Evolutionary conservation across 768 basidiomycete genomes (phyloP).

Genomic region (Melanogaster broomeanus): DNA sequence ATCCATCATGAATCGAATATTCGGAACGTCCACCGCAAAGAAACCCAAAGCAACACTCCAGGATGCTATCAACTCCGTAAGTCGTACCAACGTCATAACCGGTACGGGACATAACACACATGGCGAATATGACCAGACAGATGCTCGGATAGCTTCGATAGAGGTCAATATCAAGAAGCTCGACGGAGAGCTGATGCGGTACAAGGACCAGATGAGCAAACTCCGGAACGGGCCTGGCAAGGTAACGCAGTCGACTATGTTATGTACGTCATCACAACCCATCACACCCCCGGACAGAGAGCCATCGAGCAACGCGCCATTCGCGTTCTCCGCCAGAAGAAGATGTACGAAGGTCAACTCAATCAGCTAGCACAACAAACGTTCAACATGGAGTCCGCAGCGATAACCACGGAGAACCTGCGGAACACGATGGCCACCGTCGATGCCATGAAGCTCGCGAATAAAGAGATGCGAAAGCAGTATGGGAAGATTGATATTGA

Average conservation of each 20-base stretch:
- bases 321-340: slow-evolving; percentile 90
- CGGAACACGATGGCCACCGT: slow-evolving; percentile 99
- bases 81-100: slow-evolving; percentile 24
- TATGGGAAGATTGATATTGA: slow-evolving; percentile 97
- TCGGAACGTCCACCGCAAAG: slow-evolving; percentile 70
- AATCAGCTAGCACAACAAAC: slow-evolving; percentile 91
- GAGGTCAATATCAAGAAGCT: slow-evolving; percentile 98
- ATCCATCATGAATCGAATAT: slow-evolving; percentile 76
- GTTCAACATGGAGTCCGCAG: slow-evolving; percentile 98
- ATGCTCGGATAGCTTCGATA: slow-evolving; percentile 79
- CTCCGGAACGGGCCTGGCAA: slow-evolving; percentile 94
- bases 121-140: slow-evolving; percentile 58
- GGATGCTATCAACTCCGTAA: slow-evolving; percentile 90
- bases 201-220: slow-evolving; percentile 96
- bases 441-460: slow-evolving; percentile 93
- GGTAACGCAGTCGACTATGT: slow-evolving; percentile 43
- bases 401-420: slow-evolving; percentile 95
- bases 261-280: background rate
- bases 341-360: slow-evolving; percentile 93
- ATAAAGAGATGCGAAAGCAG: slow-evolving; percentile 95
- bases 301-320: slow-evolving; percentile 96
- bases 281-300: slow-evolving; percentile 45
- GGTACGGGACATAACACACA: background rate
- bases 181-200: slow-evolving; percentile 87
- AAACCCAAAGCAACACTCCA: slow-evolving; percentile 86